Percentiles rank a stretch among this genome's conserved stretches.
Evolutionary conservation across 2,329 filamentous ascomycete genomes (phyloP).

Genomic region (Arachnomyces sp.): DNA sequence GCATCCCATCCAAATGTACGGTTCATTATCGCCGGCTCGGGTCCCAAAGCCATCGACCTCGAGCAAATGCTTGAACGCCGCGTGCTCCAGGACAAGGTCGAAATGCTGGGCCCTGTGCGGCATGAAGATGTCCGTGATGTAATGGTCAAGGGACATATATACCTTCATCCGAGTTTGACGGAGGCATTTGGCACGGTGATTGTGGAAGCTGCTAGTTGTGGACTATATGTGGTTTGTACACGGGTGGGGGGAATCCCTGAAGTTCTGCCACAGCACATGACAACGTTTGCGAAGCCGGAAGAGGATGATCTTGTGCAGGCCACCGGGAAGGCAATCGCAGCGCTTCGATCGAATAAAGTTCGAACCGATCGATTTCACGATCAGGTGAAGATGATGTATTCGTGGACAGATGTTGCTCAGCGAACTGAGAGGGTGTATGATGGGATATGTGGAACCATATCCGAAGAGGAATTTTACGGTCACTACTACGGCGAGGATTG

Average conservation of each 20-base stretch:
- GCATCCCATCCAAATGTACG: conserved; percentile 84
- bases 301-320: conserved; percentile 90
- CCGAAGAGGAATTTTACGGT: conserved; percentile 81
- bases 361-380: conserved; percentile 93
- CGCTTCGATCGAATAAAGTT: conserved; percentile 76
- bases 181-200: conserved; percentile 98
- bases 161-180: conserved; percentile 87
- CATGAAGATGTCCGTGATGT: conserved; percentile 96
- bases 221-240: conserved; percentile 92
- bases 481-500: conserved; percentile 62
- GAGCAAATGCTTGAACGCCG: conserved; percentile 98
- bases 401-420: conserved; percentile 90
- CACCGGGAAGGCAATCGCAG: conserved; percentile 80
- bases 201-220: conserved; percentile 92
- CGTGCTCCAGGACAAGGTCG: conserved; percentile 85
- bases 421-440: conserved; percentile 94
- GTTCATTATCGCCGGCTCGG: conserved; percentile 93
- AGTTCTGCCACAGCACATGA: conserved; percentile 93
- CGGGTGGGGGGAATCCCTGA: conserved; percentile 95
- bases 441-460: conserved; percentile 79
- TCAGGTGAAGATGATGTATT: conserved; percentile 97
- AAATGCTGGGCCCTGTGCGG: conserved; percentile 82
- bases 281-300: conserved; percentile 91
- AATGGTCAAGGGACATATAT: conserved; percentile 95
- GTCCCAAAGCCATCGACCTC: conserved; percentile 92